Conservation (phyloP, 108 stramenopile genomes). For the Mayamaea pseudoterrestris region DNA sequence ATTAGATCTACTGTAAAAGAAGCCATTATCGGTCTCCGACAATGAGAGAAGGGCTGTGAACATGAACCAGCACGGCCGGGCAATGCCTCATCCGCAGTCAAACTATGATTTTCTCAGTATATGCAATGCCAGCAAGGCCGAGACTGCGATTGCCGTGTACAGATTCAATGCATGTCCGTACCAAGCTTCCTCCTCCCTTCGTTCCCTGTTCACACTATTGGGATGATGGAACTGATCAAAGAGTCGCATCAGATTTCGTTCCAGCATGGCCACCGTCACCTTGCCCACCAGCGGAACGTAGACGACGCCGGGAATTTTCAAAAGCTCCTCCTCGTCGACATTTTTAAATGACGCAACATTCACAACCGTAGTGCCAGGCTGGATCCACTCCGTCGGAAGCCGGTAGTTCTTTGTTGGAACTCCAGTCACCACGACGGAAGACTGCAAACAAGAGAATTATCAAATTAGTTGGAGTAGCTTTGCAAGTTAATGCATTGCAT, state of each 20-base stretch:
- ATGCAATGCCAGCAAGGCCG: conserved; percentile 35
- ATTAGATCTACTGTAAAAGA: too few species aligned
- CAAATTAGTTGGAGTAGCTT: not conserved
- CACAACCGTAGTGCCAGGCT: conserved; percentile 85
- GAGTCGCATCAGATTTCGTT: conserved; percentile 85
- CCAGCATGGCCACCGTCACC: conserved; percentile 93
- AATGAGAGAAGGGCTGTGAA: too few species aligned
- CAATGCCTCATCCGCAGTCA: too few species aligned
- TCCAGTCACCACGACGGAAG: conserved; percentile 85
- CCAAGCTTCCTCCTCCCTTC: conserved; percentile 14
- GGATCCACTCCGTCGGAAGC: conserved; percentile 85
- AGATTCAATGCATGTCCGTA: conserved; percentile 28
- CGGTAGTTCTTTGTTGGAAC: conserved; percentile 88
- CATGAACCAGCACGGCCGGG: too few species aligned
- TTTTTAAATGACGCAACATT: conserved; percentile 96
- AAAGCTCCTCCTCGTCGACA: conserved; percentile 82
- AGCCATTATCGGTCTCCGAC: too few species aligned
- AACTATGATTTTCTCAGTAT: conserved; percentile 12
- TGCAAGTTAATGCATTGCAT: not conserved
- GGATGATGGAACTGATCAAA: conserved; percentile 79
- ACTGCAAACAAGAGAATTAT: too few species aligned
- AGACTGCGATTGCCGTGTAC: conserved; percentile 60
- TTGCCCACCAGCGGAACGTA: conserved; percentile 94
- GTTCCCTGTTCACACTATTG: not conserved
- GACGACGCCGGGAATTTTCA: conserved; percentile 75